Evolutionary conservation across 306 rosid species (phyloP), one percentile per base, ranked within the genome.

Genomic region (Rosa persica): DNA sequence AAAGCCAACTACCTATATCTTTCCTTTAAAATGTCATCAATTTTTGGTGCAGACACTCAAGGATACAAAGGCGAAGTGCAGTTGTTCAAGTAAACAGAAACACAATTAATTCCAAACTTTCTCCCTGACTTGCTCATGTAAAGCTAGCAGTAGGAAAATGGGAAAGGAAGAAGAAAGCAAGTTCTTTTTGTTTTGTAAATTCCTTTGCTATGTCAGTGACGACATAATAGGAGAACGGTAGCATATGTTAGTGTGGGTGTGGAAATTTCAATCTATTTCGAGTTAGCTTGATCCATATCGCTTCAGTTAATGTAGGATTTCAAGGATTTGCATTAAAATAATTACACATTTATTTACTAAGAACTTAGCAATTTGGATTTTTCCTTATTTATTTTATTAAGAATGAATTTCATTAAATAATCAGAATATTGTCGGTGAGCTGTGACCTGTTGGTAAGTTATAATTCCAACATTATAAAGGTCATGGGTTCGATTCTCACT

Each of bases 51-150:
- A 94, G 98, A 76, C 77, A 5, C 97, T 93, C 79, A 27, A 81
- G 6, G 91, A 89, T 76, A 67, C 80, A 0, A 93, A 78, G 80
- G 90, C 90, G 8, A 92, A 79, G 81, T 93, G 98, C 90, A 70
- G 76, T 52, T 93, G 98, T 78, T 83, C 87, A 27, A 90, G 90
- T 30, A 76, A 66, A 83, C 79, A 85, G 70, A 87, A 78, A 62
- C 86, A 87, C 42, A 55, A 42, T 76, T 76, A 62, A 42, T 51
- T 77, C 77, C 61, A 76, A 76, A 49, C 48, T 70, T 71, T 85
- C 75, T 69, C 66, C 66, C 44, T 79, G 75, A 79, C 74, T 76
- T 83, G 44, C 40, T 43, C 77, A 69, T 81, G 70, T 86, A 80
- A 82, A 81, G 82, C 84, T 82, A 80, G 84, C 47, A 42, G 43